phyloP scores from a whole-genome alignment of 306 rosid species.

The Psophocarpus tetragonolobus region DNA sequence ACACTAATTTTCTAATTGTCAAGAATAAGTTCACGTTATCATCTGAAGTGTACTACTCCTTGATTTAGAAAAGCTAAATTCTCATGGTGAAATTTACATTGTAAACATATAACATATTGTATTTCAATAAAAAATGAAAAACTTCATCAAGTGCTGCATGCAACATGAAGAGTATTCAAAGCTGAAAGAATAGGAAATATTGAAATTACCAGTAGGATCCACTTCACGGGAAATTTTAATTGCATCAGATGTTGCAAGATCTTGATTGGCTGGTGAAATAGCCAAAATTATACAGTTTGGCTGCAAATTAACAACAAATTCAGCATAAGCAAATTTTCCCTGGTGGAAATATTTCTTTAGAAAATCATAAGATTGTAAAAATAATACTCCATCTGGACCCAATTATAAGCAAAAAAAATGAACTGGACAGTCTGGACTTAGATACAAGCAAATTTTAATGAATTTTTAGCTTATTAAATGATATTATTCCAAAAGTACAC shows the following conservation, averaged over 20 bases:
- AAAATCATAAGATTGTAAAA: too few relatives aligned
- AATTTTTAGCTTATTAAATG: too few relatives aligned
- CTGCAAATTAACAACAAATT: constrained; percentile 52
- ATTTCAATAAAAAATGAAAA: constrained; percentile 3
- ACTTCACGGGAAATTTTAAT: constrained; percentile 95
- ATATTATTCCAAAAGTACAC: too few relatives aligned
- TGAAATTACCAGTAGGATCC: constrained; percentile 78
- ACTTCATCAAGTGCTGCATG: constrained; percentile 4
- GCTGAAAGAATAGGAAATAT: background rate
- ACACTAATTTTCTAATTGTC: background rate
- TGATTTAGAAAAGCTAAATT: background rate
- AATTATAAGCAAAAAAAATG: too few relatives aligned
- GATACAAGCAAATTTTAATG: too few relatives aligned
- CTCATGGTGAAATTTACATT: background rate
- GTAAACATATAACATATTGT: background rate
- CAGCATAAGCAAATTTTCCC: constrained; percentile 12
- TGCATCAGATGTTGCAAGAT: constrained; percentile 98
- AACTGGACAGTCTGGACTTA: too few relatives aligned
- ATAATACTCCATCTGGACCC: too few relatives aligned
- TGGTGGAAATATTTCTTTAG: background rate
- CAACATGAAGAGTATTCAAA: background rate
- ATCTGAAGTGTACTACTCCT: background rate
- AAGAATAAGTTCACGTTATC: background rate
- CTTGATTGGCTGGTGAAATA: constrained; percentile 97
- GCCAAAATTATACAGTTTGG: constrained; percentile 96